Base-by-base conservation (phyloP, 2,329 filamentous ascomycete genomes). In the Fusarium citri region DNA sequence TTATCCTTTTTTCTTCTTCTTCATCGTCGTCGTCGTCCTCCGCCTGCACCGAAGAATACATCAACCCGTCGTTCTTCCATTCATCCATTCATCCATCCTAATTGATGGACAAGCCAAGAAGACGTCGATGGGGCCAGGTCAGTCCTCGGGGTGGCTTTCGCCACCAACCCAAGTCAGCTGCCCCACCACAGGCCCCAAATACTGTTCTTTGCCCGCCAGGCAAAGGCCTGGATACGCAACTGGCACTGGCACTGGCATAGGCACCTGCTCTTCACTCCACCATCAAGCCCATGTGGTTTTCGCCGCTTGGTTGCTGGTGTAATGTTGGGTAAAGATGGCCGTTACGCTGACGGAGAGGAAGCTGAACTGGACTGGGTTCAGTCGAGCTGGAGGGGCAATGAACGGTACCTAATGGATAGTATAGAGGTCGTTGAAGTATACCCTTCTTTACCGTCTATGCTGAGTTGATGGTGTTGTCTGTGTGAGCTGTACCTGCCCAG, bases 161-260 rank as follows among this genome's bases (percentile, higher is more conserved):
- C 75, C 75, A 77, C 75, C 69, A 62, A 69, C 56, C 69, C 68
- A 74, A 77, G 76, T 78, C 76, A 78, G 75, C 73, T 77, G 76
- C 74, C 72, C 76, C 76, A 77, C 75, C 67, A 74, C 60, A 73
- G 65, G 64, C 69, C 40, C 69, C 61, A 55, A 66, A 72, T 54
- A 63, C 66, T 67, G 59, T 57, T 66, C 55, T 41, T 65, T 54
- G 60, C 51, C 60, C 50, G 43, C 45, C 53, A 51, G 59, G 57
- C 55, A 59, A 66, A 57, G 49, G 49, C 64, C 55, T 68, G 59
- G 43, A 60, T 53, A 67, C 51, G 64, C 53, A 51, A 66, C 42
- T 67, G 65, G 50, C 62, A 46, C 42, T 67, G 65, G 50, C 62
- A 46, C 45, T 54, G 56, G 62, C 49, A 41, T 31, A 26, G 34